Evolutionary conservation across 2,329 filamentous ascomycete genomes (phyloP), one percentile per base, ranked within the genome.

Genomic region (Penicillium sp.): DNA sequence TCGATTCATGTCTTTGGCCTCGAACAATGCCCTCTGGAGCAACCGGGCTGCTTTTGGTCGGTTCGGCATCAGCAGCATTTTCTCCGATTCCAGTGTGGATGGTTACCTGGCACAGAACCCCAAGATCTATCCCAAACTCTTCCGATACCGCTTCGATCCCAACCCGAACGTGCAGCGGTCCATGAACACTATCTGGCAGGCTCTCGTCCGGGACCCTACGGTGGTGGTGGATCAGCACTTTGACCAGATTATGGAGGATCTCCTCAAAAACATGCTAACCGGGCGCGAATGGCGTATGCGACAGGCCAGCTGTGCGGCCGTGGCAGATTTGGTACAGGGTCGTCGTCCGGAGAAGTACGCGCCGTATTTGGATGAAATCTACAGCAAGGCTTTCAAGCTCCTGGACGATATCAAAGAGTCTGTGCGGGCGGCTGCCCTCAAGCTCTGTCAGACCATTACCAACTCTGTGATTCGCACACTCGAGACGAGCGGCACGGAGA

Each of bases 131-230:
- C 89, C 91, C 0, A 97, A 96, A 72, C 81, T 98, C 1, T 98
- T 87, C 71, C 82, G 93, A 42, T 98, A 97, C 70, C 81, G 90
- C 43, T 97, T 97, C 54, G 93, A 98, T 68, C 93, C 93, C 0
- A 97, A 96, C 64, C 79, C 84, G 1, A 95, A 95, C 56, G 93
- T 97, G 10, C 89, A 92, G 66, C 81, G 84, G 42, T 95, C 92
- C 0, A 98, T 98, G 93, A 91, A 95, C 49, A 89, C 95, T 55
- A 97, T 98, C 57, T 98, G 93, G 93, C 91, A 88, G 62, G 86
- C 92, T 0, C 74, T 98, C n/a, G 90, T 97, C 46, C 95, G 95
- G 65, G 90, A 97, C 60, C 81, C 89, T 1, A 84, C 82, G 15
- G 78, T 80, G 0, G 88, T 87, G 0, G 81, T 97, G 38, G 85